These are phyloP conservation scores for Penicillium griseofulvum DNA, from an alignment of 2,329 filamentous ascomycete species.

Conservation along the genomic window DNA sequence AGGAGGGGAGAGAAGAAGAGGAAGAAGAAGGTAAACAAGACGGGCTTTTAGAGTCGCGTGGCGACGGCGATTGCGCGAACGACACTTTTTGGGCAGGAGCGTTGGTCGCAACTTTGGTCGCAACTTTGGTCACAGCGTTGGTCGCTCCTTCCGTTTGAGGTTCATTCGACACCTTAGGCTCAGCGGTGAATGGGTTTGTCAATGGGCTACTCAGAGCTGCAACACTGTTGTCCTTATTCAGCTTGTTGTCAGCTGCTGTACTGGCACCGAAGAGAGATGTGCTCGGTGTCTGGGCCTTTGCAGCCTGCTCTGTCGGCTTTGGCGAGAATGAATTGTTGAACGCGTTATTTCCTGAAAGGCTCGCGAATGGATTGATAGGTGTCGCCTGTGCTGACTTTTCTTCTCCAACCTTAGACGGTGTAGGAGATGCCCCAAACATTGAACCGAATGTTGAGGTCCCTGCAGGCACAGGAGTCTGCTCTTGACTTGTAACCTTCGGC, in stretches of 20 bases:
- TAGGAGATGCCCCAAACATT: conserved; percentile 28
- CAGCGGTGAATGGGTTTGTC: background rate
- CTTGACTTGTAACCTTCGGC: conserved; percentile 2
- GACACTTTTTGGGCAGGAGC: background rate
- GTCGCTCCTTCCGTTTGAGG: background rate
- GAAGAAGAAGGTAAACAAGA: conserved; percentile 1
- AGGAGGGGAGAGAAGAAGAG: background rate
- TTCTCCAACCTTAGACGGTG: conserved; percentile 1
- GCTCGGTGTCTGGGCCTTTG: background rate
- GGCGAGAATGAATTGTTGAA: conserved; percentile 10
- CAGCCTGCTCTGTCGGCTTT: conserved; percentile 8
- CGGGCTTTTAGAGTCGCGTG: background rate
- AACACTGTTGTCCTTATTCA: background rate
- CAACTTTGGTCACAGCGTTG: no score
- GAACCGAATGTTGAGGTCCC: conserved; percentile 14
- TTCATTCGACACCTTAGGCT: background rate
- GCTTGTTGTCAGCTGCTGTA: background rate
- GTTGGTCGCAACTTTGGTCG: background rate
- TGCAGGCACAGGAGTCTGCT: conserved; percentile 7
- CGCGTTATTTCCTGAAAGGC: conserved; percentile 2
- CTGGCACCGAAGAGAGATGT: background rate
- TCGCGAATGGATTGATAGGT: conserved; percentile 7
- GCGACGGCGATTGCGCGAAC: background rate
- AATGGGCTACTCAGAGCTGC: background rate
- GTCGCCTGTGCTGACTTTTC: background rate